These are phyloP conservation scores for Dunaliella sp. DNA, from an alignment of 139 green algal genomes.

Conservation along the genomic window DNA sequence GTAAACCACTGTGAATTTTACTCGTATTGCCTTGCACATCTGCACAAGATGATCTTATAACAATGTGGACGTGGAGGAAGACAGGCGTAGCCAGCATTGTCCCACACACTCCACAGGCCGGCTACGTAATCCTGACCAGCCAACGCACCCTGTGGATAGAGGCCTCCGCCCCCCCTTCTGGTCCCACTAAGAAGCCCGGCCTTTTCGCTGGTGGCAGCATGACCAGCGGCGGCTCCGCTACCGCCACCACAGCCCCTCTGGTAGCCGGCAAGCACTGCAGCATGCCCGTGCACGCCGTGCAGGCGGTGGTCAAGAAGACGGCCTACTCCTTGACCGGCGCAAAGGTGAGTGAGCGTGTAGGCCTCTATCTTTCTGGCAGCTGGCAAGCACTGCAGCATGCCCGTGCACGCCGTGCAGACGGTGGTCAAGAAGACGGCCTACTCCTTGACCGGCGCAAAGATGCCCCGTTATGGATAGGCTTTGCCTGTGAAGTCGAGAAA, in stretches of 20 bases:
- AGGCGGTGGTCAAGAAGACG: neutral
- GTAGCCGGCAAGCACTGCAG: constrained; percentile 18
- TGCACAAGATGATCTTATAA: too few species aligned
- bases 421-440: neutral
- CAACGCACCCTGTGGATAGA: constrained; percentile 57
- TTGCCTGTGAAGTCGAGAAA: too few species aligned
- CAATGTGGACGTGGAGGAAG: too few species aligned
- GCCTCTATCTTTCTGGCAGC: too few species aligned
- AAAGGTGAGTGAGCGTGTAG: too few species aligned
- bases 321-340: neutral
- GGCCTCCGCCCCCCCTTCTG: neutral
- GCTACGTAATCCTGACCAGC: constrained; percentile 50
- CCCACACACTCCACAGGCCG: too few species aligned
- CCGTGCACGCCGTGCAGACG: constrained; percentile 11
- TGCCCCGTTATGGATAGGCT: too few species aligned
- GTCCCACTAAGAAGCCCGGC: neutral
- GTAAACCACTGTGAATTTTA: too few species aligned
- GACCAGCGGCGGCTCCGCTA: neutral
- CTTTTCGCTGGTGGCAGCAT: neutral
- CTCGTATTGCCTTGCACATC: too few species aligned
- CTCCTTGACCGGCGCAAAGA: neutral
- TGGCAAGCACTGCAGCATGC: constrained; percentile 30
- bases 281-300: constrained; percentile 28
- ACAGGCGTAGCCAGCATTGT: too few species aligned
- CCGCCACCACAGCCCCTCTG: neutral